phyloP scores from a whole-genome alignment of 129 eudicot species.

The Kitagawia praeruptora region DNA sequence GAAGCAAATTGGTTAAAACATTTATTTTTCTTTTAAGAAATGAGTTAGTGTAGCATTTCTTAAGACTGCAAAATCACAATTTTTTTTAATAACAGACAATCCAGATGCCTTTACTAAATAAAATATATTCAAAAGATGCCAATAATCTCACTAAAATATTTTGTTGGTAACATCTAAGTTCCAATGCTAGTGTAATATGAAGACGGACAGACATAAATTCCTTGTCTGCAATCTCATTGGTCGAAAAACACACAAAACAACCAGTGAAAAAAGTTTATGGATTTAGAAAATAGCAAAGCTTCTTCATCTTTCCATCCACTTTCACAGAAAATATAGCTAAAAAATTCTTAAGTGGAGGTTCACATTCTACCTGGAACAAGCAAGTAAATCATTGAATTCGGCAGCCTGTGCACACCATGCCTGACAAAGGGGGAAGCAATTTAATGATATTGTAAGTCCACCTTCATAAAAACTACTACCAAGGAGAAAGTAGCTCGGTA shows the following conservation, averaged over 20 bases:
- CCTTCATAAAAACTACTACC: neutral
- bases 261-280: neutral
- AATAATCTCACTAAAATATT: neutral
- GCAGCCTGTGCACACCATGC: conserved; percentile 83
- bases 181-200: neutral
- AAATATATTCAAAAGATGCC: neutral
- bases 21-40: neutral
- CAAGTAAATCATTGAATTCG: conserved; percentile 76
- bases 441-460: conserved; percentile 14
- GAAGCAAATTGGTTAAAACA: neutral
- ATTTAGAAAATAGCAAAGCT: neutral
- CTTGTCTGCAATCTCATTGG: neutral
- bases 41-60: neutral
- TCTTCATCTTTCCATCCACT: neutral
- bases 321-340: neutral
- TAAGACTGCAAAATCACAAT: neutral
- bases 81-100: neutral
- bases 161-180: neutral
- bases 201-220: neutral
- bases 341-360: neutral
- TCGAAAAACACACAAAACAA: neutral
- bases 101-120: neutral
- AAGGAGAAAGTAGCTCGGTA: neutral
- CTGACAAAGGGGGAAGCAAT: conserved; percentile 32
- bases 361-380: conserved; percentile 63